Evolutionary conservation across 176 grass and related monocot genomes (phyloP).

Genomic region (Zea mays): Zm-B73-REFERENCE-NAM-5.0 NC_050102.1:14392501-14393000

Average conservation of each 20-base stretch:
- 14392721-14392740: conserved; percentile 88
- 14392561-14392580: conserved; percentile 84
- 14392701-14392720: conserved; percentile 78
- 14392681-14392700: conserved; percentile 95
- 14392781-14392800: conserved; percentile 71
- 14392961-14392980: conserved; percentile 61
- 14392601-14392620: conserved; percentile 92
- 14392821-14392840: conserved; percentile 63
- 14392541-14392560: conserved; percentile 83
- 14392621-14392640: conserved; percentile 93
- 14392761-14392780: conserved; percentile 55
- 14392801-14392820: conserved; percentile 70
- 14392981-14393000: conserved; percentile 84
- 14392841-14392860: conserved; percentile 82
- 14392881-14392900: conserved; percentile 59
- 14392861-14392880: conserved; percentile 80
- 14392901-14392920: conserved; percentile 71
- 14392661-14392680: conserved; percentile 88
- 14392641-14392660: conserved; percentile 99
- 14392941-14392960: conserved; percentile 71
- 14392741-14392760: conserved; percentile 70
- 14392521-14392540: conserved; percentile 90
- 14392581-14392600: conserved; percentile 89
- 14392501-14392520: conserved; percentile 97
- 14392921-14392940: conserved; percentile 86